Conservation (phyloP, 2,329 filamentous ascomycete species). For the Fusarium sp. region DNA sequence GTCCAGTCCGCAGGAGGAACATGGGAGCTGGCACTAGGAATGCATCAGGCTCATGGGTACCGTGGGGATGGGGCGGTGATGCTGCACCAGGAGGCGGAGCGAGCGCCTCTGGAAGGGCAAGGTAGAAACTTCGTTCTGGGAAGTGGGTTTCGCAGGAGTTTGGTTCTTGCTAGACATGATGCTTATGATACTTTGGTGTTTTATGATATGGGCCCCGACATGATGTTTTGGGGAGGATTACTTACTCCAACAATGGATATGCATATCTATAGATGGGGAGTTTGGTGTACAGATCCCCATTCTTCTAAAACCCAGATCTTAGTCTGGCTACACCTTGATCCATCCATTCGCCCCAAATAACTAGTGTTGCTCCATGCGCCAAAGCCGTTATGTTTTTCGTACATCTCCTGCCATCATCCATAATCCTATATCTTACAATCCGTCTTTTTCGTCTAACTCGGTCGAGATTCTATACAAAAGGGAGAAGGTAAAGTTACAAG, state of each 20-base stretch:
- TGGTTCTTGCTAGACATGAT: conserved; percentile 44
- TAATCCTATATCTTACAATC: conserved; percentile 34
- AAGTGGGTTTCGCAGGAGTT: conserved; percentile 50
- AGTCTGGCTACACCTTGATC: conserved; percentile 2
- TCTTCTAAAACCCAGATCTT: conserved; percentile 6
- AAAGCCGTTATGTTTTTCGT: conserved; percentile 15
- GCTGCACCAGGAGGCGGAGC: conserved; percentile 29
- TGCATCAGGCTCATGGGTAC: conserved; percentile 62
- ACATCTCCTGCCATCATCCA: conserved; percentile 11
- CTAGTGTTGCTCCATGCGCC: conserved; percentile 28
- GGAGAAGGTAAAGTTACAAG: conserved; percentile 3
- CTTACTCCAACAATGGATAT: conserved; percentile 20
- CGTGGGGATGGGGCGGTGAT: conserved; percentile 62
- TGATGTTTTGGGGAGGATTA: not conserved
- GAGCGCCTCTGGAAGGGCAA: conserved; percentile 58
- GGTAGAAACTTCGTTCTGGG: conserved; percentile 48
- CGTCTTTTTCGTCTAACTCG: not conserved
- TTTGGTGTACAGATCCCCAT: conserved; percentile 13
- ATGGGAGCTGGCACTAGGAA: conserved; percentile 42
- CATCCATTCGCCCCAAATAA: conserved; percentile 12
- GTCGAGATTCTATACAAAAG: conserved; percentile 18
- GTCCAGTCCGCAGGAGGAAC: conserved; percentile 53
- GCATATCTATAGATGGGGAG: conserved; percentile 33
- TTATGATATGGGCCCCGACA: conserved; percentile 27
- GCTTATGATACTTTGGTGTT: conserved; percentile 15